These are phyloP conservation scores for Sanghuangporus sanghuang DNA, from an alignment of 1,284 basidiomycete species.

Conservation along the genomic window DNA sequence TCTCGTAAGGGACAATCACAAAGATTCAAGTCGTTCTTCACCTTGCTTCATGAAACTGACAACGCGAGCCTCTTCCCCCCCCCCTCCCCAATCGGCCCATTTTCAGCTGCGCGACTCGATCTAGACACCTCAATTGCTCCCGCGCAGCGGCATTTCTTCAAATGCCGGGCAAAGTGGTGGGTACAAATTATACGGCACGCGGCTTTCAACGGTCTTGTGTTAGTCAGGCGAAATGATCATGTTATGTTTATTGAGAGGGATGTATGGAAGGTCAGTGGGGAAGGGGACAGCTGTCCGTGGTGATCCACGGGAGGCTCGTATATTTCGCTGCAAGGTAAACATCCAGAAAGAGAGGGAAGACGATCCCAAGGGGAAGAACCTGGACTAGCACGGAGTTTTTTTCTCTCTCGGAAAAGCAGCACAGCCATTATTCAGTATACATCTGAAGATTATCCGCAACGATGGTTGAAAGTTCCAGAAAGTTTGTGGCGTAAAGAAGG, in stretches of 20 bases:
- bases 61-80: constrained; percentile 33
- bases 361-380: background rate
- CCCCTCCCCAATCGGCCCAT: constrained; percentile 35
- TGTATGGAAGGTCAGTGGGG: constrained; percentile 39
- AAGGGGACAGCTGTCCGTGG: background rate
- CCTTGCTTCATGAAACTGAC: background rate
- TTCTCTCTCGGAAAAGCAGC: background rate
- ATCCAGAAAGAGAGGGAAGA: background rate
- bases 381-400: background rate
- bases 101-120: constrained; percentile 10
- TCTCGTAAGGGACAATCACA: constrained; percentile 42
- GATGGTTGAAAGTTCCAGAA: background rate
- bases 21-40: background rate
- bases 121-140: constrained; percentile 9
- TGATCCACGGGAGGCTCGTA: constrained; percentile 6
- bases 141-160: background rate
- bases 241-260: constrained; percentile 70
- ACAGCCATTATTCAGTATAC: background rate
- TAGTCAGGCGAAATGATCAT: constrained; percentile 55
- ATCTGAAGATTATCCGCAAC: background rate
- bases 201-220: constrained; percentile 68
- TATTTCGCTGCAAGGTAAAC: constrained; percentile 8
- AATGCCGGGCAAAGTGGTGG: constrained; percentile 7
- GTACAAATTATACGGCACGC: constrained; percentile 52
- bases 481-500: background rate